Percentiles rank a stretch among this genome's conserved stretches.
These are phyloP conservation scores for Lipomyces starkeyi DNA, from an alignment of 805 yeast species.

Conservation along the genomic window DNA sequence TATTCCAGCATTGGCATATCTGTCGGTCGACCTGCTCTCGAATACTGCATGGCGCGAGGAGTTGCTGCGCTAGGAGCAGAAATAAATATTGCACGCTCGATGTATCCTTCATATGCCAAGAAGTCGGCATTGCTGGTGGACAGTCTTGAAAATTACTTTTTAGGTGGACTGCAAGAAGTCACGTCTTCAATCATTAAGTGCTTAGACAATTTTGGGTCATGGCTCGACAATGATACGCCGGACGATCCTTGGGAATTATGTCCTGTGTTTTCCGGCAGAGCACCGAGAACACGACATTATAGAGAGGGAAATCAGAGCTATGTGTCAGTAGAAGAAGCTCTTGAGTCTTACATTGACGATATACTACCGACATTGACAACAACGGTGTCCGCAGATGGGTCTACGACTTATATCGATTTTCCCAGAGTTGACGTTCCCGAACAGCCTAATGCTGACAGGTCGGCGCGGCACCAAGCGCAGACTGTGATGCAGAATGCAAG, in stretches of 20 bases:
- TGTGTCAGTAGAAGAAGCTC: conserved; percentile 10
- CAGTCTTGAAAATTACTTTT: conserved; percentile 54
- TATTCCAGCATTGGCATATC: conserved; percentile 49
- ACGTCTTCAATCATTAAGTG: conserved; percentile 51
- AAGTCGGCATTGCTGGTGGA: conserved; percentile 55
- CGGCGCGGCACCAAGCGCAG: background rate
- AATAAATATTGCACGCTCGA: conserved; percentile 45
- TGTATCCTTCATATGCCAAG: conserved; percentile 45
- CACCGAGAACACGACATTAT: conserved; percentile 26
- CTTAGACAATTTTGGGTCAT: conserved; percentile 47
- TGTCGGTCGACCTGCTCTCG: conserved; percentile 47
- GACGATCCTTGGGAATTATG: conserved; percentile 46
- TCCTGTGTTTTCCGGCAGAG: conserved; percentile 45
- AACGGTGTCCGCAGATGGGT: conserved; percentile 16
- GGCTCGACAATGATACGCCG: conserved; percentile 50
- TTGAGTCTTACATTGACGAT: conserved; percentile 22
- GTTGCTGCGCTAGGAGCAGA: conserved; percentile 58
- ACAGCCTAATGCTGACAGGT: background rate
- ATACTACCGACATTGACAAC: conserved; percentile 17
- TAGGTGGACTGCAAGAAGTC: conserved; percentile 62
- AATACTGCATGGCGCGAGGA: conserved; percentile 63
- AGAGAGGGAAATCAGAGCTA: background rate
- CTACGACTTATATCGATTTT: conserved; percentile 22
- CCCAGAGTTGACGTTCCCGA: conserved; percentile 9
- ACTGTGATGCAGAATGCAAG: background rate